phyloP scores from a whole-genome alignment of 2,329 filamentous ascomycete genomes.

The Pestalotiopsis sp. region DNA sequence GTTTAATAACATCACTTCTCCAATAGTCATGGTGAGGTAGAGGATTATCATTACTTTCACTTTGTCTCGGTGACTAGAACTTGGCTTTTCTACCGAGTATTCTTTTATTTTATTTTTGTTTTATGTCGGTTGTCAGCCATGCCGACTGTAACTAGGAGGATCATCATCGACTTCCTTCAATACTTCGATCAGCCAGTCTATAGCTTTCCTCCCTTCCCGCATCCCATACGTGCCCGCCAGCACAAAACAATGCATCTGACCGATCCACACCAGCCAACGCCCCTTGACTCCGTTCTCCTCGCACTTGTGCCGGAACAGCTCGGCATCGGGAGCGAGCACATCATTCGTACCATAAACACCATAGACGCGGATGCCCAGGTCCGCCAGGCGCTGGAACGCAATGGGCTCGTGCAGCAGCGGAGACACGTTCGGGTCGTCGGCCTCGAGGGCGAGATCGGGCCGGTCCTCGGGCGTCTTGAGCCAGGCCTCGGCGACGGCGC shows the following conservation, averaged over 20 bases:
- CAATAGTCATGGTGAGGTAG: background rate
- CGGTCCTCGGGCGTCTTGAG: constrained; percentile 37
- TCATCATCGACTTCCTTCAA: constrained; percentile 6
- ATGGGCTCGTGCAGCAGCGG: constrained; percentile 31
- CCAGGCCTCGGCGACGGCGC: constrained; percentile 45
- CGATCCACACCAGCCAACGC: constrained; percentile 61
- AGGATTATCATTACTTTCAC: background rate
- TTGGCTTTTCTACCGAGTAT: background rate
- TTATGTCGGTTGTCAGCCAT: too few relatives aligned
- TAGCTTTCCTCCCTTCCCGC: constrained; percentile 46
- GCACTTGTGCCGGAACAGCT: constrained; percentile 49
- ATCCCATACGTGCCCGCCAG: constrained; percentile 51
- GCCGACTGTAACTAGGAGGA: background rate
- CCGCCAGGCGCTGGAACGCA: constrained; percentile 35
- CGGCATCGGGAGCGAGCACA: constrained; percentile 54
- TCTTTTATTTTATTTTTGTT: too few relatives aligned
- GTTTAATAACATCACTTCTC: background rate
- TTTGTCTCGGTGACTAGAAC: background rate
- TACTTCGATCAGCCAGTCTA: constrained; percentile 46
- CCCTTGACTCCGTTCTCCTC: constrained; percentile 46
- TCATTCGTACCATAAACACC: constrained; percentile 56
- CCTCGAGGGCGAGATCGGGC: background rate
- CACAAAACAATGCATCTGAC: constrained; percentile 64
- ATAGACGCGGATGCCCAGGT: constrained; percentile 51
- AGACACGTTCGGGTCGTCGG: constrained; percentile 47